Conservation (phyloP, 768 basidiomycete genomes). For the Hortiboletus flavorubellus region DNA sequence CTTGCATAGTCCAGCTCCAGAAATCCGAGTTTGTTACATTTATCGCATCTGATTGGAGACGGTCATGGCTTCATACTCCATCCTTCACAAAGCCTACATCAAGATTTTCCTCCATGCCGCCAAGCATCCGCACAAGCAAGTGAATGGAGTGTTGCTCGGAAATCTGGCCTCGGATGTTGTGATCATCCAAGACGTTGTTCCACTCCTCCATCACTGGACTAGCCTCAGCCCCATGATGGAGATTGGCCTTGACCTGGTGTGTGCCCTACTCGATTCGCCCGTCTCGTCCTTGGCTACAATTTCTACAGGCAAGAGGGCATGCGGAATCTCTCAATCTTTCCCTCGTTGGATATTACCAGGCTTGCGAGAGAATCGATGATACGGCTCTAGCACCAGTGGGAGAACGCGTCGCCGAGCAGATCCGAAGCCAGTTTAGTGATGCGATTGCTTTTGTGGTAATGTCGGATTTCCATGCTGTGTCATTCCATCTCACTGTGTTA, state of each 20-base stretch:
- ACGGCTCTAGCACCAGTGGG: conserved; percentile 60
- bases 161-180: conserved; percentile 39
- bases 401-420: conserved; percentile 55
- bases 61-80: conserved; percentile 42
- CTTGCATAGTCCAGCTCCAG: too few species aligned
- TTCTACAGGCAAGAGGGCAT: conserved; percentile 52
- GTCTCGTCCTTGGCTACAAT: background rate
- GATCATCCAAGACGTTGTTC: conserved; percentile 61
- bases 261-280: conserved; percentile 20
- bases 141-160: conserved; percentile 78
- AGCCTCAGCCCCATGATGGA: conserved; percentile 84
- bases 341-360: conserved; percentile 76
- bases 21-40: too few species aligned
- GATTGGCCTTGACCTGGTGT: conserved; percentile 72
- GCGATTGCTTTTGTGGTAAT: conserved; percentile 72
- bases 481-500: conserved; percentile 7
- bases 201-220: conserved; percentile 83
- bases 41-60: background rate
- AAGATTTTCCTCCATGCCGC: conserved; percentile 78
- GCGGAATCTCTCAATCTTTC: conserved; percentile 50
- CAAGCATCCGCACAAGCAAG: conserved; percentile 71
- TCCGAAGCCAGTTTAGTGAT: conserved; percentile 51
- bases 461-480: background rate
- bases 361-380: conserved; percentile 61
- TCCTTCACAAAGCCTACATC: conserved; percentile 62